A percentile compares a stretch with the other conserved stretches of the same genome.
phyloP scores from a whole-genome alignment of 2,329 filamentous ascomycete species.

The Aspergillus jensenii region DNA sequence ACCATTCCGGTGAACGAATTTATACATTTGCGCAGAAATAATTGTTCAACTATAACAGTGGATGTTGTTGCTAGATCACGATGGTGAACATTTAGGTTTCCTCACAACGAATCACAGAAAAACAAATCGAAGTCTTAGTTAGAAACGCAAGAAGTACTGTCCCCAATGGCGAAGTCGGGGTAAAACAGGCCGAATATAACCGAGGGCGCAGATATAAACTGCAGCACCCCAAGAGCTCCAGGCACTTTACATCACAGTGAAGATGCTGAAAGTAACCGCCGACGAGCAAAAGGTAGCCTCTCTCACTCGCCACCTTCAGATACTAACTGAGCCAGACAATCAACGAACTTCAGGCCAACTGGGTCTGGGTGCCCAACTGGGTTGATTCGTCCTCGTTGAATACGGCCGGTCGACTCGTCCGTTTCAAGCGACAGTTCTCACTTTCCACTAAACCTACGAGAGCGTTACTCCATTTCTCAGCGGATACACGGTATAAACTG shows the following conservation, averaged over 20 bases:
- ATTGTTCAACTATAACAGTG: too few species aligned
- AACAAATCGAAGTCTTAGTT: too few species aligned
- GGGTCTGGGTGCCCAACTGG: slow-evolving; percentile 16
- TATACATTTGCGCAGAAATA: too few species aligned
- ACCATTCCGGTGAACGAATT: too few species aligned
- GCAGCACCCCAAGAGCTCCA: not conserved
- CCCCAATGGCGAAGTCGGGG: too few species aligned
- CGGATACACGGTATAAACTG: slow-evolving; percentile 47
- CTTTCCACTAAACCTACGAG: not conserved
- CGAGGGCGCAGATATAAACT: not conserved
- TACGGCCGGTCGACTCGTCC: slow-evolving; percentile 10
- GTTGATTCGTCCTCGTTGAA: slow-evolving; percentile 7
- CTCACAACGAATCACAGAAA: too few species aligned
- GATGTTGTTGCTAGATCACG: too few species aligned
- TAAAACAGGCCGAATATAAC: not conserved
- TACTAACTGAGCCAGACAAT: slow-evolving; percentile 7
- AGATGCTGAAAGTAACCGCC: not conserved
- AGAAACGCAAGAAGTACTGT: too few species aligned
- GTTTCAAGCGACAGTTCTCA: not conserved
- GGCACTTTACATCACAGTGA: not conserved
- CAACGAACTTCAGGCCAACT: slow-evolving; percentile 13
- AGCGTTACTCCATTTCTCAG: slow-evolving; percentile 18
- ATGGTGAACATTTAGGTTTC: too few species aligned
- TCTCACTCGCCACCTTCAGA: not conserved
- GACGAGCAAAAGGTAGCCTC: slow-evolving; percentile 7